These are phyloP conservation scores for Cutaneotrichosporon cyanovorans DNA, from an alignment of 1,284 basidiomycete genomes.

Conservation along the genomic window DNA sequence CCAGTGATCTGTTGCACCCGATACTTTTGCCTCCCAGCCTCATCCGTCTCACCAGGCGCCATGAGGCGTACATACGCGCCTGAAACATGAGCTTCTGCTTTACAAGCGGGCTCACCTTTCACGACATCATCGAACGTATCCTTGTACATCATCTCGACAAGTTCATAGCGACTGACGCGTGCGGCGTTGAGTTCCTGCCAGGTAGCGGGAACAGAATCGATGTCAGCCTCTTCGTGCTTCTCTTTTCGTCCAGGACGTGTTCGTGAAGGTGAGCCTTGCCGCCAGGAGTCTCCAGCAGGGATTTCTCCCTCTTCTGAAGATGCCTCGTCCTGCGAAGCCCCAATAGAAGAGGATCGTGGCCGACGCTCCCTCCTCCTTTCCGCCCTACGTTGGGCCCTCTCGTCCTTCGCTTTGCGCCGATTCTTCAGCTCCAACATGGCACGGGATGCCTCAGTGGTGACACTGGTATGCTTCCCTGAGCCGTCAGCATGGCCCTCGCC, in stretches of 20 bases:
- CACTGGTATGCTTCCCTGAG: constrained; percentile 67
- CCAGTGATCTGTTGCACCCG: constrained; percentile 49
- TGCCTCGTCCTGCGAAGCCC: constrained; percentile 19
- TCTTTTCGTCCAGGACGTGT: constrained; percentile 26
- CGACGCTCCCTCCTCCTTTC: constrained; percentile 51
- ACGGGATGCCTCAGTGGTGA: constrained; percentile 70
- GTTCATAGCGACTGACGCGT: constrained; percentile 71
- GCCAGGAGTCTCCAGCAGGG: constrained; percentile 57
- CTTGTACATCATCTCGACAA: constrained; percentile 50
- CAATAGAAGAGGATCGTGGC: constrained; percentile 40
- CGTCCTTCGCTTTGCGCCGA: constrained; percentile 58
- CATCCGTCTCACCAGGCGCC: constrained; percentile 52
- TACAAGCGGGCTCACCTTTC: constrained; percentile 14
- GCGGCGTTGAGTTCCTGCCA: constrained; percentile 60
- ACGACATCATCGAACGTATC: constrained; percentile 27
- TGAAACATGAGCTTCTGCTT: constrained; percentile 30
- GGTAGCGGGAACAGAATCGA: constrained; percentile 56
- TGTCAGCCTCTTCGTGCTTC: constrained; percentile 60
- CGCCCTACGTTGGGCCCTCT: constrained; percentile 30
- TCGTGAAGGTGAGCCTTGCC: constrained; percentile 16
- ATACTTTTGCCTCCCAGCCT: constrained; percentile 59
- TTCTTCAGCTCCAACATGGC: constrained; percentile 78
- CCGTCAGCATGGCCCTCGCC: neutral
- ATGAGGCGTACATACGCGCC: constrained; percentile 74
- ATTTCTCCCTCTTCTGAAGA: constrained; percentile 60